Base-by-base conservation (phyloP, 768 basidiomycete genomes). In the Rhodotorula graminis region DNA sequence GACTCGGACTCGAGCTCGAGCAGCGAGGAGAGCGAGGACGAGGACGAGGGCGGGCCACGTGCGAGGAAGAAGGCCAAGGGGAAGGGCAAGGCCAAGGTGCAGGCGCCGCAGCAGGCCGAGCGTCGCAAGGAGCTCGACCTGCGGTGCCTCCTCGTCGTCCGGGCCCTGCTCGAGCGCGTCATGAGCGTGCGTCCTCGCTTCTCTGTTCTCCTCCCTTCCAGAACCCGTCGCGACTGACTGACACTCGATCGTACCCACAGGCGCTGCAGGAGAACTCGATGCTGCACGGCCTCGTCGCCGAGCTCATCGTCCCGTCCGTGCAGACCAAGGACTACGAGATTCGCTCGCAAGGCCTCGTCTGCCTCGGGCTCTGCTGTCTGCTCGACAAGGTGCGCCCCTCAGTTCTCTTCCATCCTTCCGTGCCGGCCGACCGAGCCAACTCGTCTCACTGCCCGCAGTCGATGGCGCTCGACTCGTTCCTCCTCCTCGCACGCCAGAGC, bases 271-370 rank as follows among this genome's bases (percentile, higher is more conserved):
- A 89, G 70, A 89, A 89, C 78, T 87, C 88, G 14, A 88, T 86
- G 9, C 81, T 90, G 69, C 86, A 88, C 70, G 89, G 90, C 40
- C 80, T 85, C 31, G 79, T 87, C 80, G 84, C 90, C 18, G 92
- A 97, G 76, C 83, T 99, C 27, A 92, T 97, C 78, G 87, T 96
- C 46, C 95, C 95, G 5, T 87, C 91, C 10, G 91, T 97, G 57
- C 88, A 89, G 78, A 87, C 91, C 64, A 94, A 94, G 81, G 92
- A 95, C 76, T 84, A 90, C 11, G 84, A 85, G 1, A 84, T 94
- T 77, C 85, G 91, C 53, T 90, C 92, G 80, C 88, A 89, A 80
- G 92, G 92, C 1, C 83, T 93, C 19, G 83, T 90, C 67, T 87
- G 88, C 70, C 83, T 96, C 2, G 92, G 92, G 3, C 82, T 94